Base-by-base conservation (phyloP, 2,329 filamentous ascomycete genomes). In the Aspergillus luchuensis region DNA sequence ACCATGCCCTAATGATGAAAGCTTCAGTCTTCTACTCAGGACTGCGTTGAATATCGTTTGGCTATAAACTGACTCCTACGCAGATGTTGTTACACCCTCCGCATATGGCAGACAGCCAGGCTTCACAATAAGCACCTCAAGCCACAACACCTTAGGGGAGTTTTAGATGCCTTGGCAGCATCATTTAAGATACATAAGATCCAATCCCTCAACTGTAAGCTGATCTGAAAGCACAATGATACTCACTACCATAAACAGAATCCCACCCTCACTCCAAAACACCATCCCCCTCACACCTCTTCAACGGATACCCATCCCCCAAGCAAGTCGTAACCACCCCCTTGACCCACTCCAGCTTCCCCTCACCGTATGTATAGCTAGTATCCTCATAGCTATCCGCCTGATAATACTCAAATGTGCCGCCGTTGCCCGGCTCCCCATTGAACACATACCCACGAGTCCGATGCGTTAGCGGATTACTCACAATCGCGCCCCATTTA, bases 241-340 rank as follows among this genome's bases (percentile, higher is more conserved):
- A 36, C 4, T 36, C 28, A 13, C 1, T 15, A 36, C 4, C 11
- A 11, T 5, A 36, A 15, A 2, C 11, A 15, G 4, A 0, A 36
- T 15, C 0, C 11, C 25, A 28, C 25, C 0, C 39, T 48, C 54
- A 65, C 56, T 65, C 57, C 47, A 65, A 33, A 13, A 36, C 47
- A 1, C 60, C 64, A 7, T 65, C 39, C 2, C 64, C 64, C 33
- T 61, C 53, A 38, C 64, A 66, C 15, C 59, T 51, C 33, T 50
- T 48, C 17, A 65, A 48, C 10, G 64, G 63, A 30, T 66, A 66
- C 1, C 30, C 28, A 17, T 66, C 63, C 1, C 64, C 63, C 58
- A 65, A 52, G 15, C 63, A 66, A 39, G 63, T 65, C 5, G 64
- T 66, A 15, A 66, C 55, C 5, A 65, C 64, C 17, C 64, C 63